These are phyloP conservation scores for Coemansia sp. DNA, from an alignment of 192 early-diverging fungal species.

Conservation along the genomic window DNA sequence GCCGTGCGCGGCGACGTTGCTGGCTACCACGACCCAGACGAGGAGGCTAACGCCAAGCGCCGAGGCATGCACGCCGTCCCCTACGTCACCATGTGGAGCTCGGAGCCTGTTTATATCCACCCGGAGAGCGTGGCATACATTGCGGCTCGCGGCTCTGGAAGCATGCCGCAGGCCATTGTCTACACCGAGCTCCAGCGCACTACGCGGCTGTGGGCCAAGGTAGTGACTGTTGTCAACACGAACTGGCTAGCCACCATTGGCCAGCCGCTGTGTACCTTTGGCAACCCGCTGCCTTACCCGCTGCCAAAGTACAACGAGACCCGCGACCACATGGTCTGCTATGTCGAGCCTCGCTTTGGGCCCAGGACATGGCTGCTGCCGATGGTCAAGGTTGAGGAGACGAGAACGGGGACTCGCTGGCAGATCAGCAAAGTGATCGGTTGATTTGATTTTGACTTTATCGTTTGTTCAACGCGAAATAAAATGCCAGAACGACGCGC, in stretches of 20 bases:
- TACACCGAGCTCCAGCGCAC: conserved; percentile 68
- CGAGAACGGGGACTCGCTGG: conserved; percentile 61
- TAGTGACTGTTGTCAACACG: conserved; percentile 69
- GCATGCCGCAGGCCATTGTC: conserved; percentile 68
- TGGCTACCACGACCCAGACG: conserved; percentile 41
- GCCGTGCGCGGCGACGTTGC: conserved; percentile 82
- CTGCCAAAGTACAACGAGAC: conserved; percentile 68
- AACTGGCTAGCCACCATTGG: conserved; percentile 81
- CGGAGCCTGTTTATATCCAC: conserved; percentile 74
- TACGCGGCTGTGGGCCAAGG: conserved; percentile 64
- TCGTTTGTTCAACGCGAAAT: not conserved
- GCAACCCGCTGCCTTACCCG: conserved; percentile 75
- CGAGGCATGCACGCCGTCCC: conserved; percentile 51
- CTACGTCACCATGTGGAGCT: conserved; percentile 71
- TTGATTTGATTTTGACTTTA: conserved; percentile 1
- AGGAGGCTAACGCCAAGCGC: conserved; percentile 51
- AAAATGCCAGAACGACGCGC: not conserved
- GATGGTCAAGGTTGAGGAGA: conserved; percentile 63
- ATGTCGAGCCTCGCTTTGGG: conserved; percentile 68
- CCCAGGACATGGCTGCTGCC: conserved; percentile 69
- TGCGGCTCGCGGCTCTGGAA: conserved; percentile 35
- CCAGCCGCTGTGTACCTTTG: conserved; percentile 65
- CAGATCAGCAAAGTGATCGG: conserved; percentile 54
- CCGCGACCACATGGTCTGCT: conserved; percentile 54
- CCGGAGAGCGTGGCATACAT: conserved; percentile 63